Base-by-base conservation (phyloP, 2,329 filamentous ascomycete genomes). In the Apiospora aurea region DNA sequence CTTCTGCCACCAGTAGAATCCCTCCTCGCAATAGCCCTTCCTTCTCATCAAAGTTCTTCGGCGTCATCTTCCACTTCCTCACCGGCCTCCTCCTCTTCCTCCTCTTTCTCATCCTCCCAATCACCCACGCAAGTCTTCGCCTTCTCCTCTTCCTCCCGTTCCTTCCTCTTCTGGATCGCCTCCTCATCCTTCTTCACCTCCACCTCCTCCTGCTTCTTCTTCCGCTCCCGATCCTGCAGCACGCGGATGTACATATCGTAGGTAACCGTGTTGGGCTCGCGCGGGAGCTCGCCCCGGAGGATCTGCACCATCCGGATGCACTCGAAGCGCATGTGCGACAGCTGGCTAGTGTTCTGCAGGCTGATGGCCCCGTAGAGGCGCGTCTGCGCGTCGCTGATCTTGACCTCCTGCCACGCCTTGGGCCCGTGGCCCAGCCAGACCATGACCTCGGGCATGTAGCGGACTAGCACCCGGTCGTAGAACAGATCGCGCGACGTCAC, bases 361-460 rank as follows among this genome's bases (percentile, higher is more conserved):
- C 21, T 61, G 53, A 38, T 38, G 53, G 29, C 38, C 16, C 7
- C 10, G 53, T 61, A 61, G 53, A 61, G 16, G 53, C 53, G 53
- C 29, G 16, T 38, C 53, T 61, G 53, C 53, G 29, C 29, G 29
- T n/a, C 29, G 29, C 29, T 21, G 29, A 61, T 61, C 13, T 10
- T 3, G 6, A 61, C 53, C 16, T 38, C 29, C 14, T 18, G 7
- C 29, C 53, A 61, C 7, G 29, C 29, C 29, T 61, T 61, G 53
- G 29, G 29, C 7, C 53, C 53, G 29, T 38, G 16, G 29, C 29
- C 53, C 29, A 61, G 53, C 53, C 53, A 61, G 1, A 61, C 53
- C 29, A 61, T 38, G 18, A 38, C 29, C 53, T 61, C 53, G 53
- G 53, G 53, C 29, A 61, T 38, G 53, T 61, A 61, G 7, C 53